Conservation (phyloP, 108 stramenopile species). For the Cyclotella baltica region DNA sequence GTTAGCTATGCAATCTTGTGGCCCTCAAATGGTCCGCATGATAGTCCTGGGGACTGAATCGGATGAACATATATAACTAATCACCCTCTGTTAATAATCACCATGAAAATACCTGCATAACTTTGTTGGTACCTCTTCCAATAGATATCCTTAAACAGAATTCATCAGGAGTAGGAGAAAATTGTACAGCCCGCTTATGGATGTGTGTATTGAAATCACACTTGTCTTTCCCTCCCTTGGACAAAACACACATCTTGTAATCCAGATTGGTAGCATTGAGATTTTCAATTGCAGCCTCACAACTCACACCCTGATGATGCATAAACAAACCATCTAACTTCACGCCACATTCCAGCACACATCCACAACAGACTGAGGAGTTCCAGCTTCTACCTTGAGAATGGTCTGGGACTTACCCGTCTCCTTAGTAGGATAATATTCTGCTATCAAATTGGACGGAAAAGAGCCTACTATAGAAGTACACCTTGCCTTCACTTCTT, state of each 20-base stretch:
- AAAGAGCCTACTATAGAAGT: too few species aligned
- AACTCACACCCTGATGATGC: background rate
- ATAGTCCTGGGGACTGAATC: too few species aligned
- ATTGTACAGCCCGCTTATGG: background rate
- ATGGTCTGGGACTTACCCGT: conserved; percentile 9
- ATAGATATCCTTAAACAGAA: background rate
- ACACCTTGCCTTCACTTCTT: too few species aligned
- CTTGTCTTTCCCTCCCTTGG: background rate
- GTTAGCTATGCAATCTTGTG: too few species aligned
- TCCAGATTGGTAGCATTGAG: background rate
- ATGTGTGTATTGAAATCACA: background rate
- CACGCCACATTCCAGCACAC: background rate
- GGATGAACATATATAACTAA: background rate
- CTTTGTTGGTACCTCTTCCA: background rate
- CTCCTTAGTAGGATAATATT: too few species aligned
- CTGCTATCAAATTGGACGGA: too few species aligned
- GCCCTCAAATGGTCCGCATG: too few species aligned
- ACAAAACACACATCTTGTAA: background rate
- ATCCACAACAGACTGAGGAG: background rate
- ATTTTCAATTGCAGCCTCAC: conserved; percentile 5
- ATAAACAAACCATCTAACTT: background rate
- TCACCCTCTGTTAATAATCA: background rate
- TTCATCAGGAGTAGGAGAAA: background rate
- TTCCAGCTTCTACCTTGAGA: background rate
- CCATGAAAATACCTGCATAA: background rate